Evolutionary conservation across 805 yeast genomes (phyloP), one percentile per base, ranked within the genome.

Genomic region (Cyberlindnera maclurae): DNA sequence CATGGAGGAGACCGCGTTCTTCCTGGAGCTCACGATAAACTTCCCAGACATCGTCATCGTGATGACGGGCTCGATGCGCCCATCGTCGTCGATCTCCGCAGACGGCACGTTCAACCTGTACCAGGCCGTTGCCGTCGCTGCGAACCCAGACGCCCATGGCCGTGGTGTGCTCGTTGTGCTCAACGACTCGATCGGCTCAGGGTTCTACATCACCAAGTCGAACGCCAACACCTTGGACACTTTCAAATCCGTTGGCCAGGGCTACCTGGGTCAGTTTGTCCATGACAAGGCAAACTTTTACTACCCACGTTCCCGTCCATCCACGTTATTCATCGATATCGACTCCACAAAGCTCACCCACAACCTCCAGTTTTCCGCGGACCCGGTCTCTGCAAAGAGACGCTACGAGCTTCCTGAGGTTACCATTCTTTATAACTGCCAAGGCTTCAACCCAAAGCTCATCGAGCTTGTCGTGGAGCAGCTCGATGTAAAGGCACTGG

Each of bases 51-150:
- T 77, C 40, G 84, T 84, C 4, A 71, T 80, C 38, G 85, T 79
- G 5, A 62, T 80, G 55, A 79, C 82, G 35, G 88, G 88, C 2
- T 74, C 82, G 5, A 80, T 80, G 88, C 68, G 86, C 52, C 88
- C 88, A 1, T 73, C 82, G 8, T 76, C 83, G 3, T 75, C 81
- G 29, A 71, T 80, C 30, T 75, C 82, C 2, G 77, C 83, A 2
- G 88, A 80, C 54, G 86, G 86, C 3, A 79, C 83, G 5, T 78
- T 79, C 77, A 80, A 80, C 56, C 59, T 80, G 43, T 79, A 78
- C 51, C 84, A 80, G 50, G 83, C 85, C 1, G 77, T 78, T 34
- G 73, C 73, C 12, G 77, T 79, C 24, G 82, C 87, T 3, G 65
- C 82, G 0, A 60, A 67, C 46, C 55, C 59, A 20, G 65, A 69